Base-by-base conservation (phyloP, 805 yeast genomes). In the Torulaspora gathmanii region DNA sequence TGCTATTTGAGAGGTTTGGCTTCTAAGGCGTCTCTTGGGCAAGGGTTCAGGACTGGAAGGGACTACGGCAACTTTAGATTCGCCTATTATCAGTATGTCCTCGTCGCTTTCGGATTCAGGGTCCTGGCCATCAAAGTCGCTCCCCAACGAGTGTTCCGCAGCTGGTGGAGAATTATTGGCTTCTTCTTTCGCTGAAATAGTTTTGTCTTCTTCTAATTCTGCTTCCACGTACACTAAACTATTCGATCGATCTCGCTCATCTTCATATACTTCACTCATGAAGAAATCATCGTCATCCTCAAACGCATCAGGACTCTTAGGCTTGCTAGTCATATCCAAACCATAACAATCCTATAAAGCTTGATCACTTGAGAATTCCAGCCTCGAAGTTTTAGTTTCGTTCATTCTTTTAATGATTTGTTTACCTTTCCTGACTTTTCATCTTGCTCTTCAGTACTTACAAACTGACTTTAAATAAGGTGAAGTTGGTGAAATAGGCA, bases 231-330 rank as follows among this genome's bases (percentile, higher is more conserved):
- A 47, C 5, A 47, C 47, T 17, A 33, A 33, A 19, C 23, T 40
- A 2, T 29, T n/a, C n/a, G 44, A 34, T 15, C 37, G 33, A 28
- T 23, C 40, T 16, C 44, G 42, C 16, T 47, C 45, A 22, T 40
- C 42, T 13, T n/a, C 42, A 17, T 7, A 26, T n/a, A 40, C 34
- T 26, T 40, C 42, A 17, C 39, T 40, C 42, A 44, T 37, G 26
- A 47, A 47, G 42, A 47, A 41, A 17, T 44, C 51, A 25, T 47
- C 51, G 16, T 47, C 51, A 16, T 47, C 47, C 10, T 31, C 46
- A 28, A 30, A 38, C 4, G 37, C 47, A 20, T 46, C 40, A 33
- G 33, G 39, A 30, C 27, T 33, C 5, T n/a, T 17, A 7, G 25
- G 11, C 17, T 22, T 22, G 29, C 4, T 17, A 20, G 12, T 23